A percentile compares a stretch with the other conserved stretches of the same genome.
phyloP scores from a whole-genome alignment of 2,329 filamentous ascomycete genomes.

The Colletotrichum tropicale region DNA sequence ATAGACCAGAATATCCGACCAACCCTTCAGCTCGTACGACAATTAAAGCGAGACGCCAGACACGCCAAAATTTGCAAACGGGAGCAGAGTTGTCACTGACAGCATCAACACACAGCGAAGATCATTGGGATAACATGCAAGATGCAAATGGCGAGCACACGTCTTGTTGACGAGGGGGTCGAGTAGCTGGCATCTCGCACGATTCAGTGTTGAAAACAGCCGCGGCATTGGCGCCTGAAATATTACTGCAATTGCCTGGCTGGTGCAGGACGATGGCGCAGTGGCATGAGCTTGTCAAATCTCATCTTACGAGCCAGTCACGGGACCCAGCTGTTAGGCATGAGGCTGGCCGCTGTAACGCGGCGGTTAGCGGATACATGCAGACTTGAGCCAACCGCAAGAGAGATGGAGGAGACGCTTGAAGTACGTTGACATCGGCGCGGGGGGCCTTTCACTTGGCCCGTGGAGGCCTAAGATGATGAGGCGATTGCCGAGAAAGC shows the following conservation, averaged over 20 bases:
- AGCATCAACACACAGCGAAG: neutral
- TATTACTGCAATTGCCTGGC: neutral
- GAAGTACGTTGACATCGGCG: neutral
- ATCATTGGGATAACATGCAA: neutral
- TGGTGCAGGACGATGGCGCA: neutral
- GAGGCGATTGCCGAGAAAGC: slow-evolving; percentile 2
- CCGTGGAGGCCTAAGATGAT: neutral
- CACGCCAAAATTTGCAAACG: neutral
- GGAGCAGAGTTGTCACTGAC: neutral
- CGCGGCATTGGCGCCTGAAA: slow-evolving; percentile 2
- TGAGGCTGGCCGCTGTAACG: neutral
- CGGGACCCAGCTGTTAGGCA: neutral
- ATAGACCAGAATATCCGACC: neutral
- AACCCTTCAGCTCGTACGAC: neutral
- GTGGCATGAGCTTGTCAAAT: neutral
- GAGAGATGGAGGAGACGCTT: neutral
- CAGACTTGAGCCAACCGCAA: neutral
- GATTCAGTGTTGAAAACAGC: neutral
- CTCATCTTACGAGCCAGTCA: neutral
- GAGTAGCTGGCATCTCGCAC: neutral
- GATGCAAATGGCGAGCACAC: neutral
- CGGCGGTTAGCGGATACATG: neutral
- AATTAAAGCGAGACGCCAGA: neutral
- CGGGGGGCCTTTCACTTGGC: neutral
- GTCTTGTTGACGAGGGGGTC: neutral